Conservation (phyloP, 2,329 filamentous ascomycete genomes). For the Curvularia lunata region DNA sequence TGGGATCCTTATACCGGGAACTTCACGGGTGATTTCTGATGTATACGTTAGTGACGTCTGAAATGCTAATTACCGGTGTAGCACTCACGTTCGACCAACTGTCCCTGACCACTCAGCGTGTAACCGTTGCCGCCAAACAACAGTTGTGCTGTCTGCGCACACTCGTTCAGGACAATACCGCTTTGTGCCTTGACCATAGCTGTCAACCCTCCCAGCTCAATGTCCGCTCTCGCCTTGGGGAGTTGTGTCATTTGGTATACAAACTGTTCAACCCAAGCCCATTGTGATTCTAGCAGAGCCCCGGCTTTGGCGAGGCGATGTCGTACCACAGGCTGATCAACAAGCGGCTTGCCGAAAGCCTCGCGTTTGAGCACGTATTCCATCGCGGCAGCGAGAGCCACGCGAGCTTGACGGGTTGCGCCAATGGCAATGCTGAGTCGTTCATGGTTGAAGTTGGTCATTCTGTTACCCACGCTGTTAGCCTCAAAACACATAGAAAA, state of each 20-base stretch:
- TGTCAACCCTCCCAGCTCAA: slow-evolving; percentile 72
- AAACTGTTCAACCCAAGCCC: slow-evolving; percentile 75
- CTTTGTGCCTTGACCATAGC: slow-evolving; percentile 75
- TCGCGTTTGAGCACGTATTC: slow-evolving; percentile 70
- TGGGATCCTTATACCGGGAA: slow-evolving; percentile 65
- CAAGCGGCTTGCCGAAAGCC: slow-evolving; percentile 70
- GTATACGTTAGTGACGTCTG: slow-evolving; percentile 16
- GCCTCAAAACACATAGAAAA: neutral
- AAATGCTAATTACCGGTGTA: neutral
- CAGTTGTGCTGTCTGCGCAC: slow-evolving; percentile 71
- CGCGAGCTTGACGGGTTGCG: slow-evolving; percentile 66
- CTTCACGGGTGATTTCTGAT: slow-evolving; percentile 67
- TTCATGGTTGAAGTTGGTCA: slow-evolving; percentile 84
- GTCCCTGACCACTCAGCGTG: slow-evolving; percentile 72
- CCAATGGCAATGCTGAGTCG: slow-evolving; percentile 70
- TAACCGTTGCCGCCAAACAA: slow-evolving; percentile 78
- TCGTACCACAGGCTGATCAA: slow-evolving; percentile 76
- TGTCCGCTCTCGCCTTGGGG: slow-evolving; percentile 64
- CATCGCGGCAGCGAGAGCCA: slow-evolving; percentile 66
- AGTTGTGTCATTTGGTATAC: slow-evolving; percentile 71
- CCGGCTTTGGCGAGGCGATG: slow-evolving; percentile 75
- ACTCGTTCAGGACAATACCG: slow-evolving; percentile 74
- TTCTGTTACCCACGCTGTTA: slow-evolving; percentile 40
- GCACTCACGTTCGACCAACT: slow-evolving; percentile 70
- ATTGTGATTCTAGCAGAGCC: slow-evolving; percentile 71